Percentiles rank a stretch among this genome's conserved stretches.
phyloP scores from a whole-genome alignment of 768 basidiomycete species.

The Coprinopsis strossmayeri region DNA sequence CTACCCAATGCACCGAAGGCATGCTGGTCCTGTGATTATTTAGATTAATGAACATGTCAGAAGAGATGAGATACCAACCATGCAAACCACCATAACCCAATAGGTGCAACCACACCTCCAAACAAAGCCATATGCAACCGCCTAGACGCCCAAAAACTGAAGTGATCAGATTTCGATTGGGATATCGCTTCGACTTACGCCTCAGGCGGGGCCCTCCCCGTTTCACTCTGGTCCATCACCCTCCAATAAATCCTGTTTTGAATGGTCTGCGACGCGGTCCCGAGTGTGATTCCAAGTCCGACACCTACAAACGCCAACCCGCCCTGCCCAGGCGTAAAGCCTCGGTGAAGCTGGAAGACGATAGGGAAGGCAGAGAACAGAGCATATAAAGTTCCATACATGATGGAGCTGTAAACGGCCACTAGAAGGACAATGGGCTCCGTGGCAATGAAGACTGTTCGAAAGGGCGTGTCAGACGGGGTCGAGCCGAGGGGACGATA shows the following conservation, averaged over 20 bases:
- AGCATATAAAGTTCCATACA: constrained; percentile 59
- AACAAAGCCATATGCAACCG: constrained; percentile 54
- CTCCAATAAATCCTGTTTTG: constrained; percentile 48
- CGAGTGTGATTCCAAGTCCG: constrained; percentile 49
- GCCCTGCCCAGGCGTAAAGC: constrained; percentile 46
- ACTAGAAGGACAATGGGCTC: constrained; percentile 59
- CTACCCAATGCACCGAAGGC: constrained; percentile 56
- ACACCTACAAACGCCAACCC: constrained; percentile 63
- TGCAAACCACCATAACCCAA: constrained; percentile 64
- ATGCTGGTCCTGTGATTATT: too few species aligned
- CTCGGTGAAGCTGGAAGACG: constrained; percentile 47
- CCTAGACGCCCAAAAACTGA: constrained; percentile 19
- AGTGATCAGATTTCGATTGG: not conserved
- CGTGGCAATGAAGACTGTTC: constrained; percentile 49
- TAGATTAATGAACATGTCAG: too few species aligned
- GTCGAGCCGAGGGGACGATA: not conserved
- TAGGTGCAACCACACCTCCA: constrained; percentile 45
- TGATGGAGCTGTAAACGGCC: constrained; percentile 52
- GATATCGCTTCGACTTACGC: constrained; percentile 31
- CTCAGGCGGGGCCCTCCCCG: constrained; percentile 53
- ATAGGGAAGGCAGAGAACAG: constrained; percentile 60
- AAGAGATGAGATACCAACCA: too few species aligned
- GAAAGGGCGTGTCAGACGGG: constrained; percentile 3
- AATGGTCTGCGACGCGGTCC: constrained; percentile 43
- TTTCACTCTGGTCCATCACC: constrained; percentile 40